Evolutionary conservation across 2,329 filamentous ascomycete species (phyloP), one percentile per base, ranked within the genome.

Genomic region (Penicillium sp.): DNA sequence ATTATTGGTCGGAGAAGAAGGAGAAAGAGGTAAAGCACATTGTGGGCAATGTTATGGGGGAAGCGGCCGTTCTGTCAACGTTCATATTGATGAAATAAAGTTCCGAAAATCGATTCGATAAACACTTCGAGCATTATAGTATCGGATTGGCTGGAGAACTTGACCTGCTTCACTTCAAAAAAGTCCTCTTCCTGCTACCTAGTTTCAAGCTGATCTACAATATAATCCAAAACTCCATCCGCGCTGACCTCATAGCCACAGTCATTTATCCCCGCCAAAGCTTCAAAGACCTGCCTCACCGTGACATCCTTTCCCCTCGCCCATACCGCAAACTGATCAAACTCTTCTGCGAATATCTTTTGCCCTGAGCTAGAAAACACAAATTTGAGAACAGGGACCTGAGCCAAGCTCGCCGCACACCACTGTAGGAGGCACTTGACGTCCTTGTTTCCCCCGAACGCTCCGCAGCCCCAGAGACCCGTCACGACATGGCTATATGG

Each of bases 391-490:
- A 22, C 49, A 6, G 49, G 49, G 10, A 52, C 10, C 10, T 52
- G 30, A 28, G 49, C 49, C 19, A 52, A 22, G 30, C n/a, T 35
- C 19, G 49, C 49, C 8, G 49, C 49, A 25, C 49, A 52, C 30
- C 49, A 52, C 11, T 52, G 49, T 22, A 52, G n/a, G 4, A 52
- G 13, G 19, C 30, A 35, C 35, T 52, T 52, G n/a, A 53, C 22
- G 11, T 53, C 11, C 37, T 53, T 53, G 37, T 53, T 53, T 28
- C 51, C 51, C 22, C 51, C 51, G 10, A 53, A 53, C 3, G 33
- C 11, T n/a, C 51, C 16, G 22, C 51, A 53, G 35, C 51, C 51
- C 51, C 51, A 40, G n/a, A 38, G 33, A 6, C 51, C 51, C 4
- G 51, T 53, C 35, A 40, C 37, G 16, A 38, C 19, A 40, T 38